Base-by-base conservation (phyloP, 2,329 filamentous ascomycete species). In the Emmonsia crescens region DNA sequence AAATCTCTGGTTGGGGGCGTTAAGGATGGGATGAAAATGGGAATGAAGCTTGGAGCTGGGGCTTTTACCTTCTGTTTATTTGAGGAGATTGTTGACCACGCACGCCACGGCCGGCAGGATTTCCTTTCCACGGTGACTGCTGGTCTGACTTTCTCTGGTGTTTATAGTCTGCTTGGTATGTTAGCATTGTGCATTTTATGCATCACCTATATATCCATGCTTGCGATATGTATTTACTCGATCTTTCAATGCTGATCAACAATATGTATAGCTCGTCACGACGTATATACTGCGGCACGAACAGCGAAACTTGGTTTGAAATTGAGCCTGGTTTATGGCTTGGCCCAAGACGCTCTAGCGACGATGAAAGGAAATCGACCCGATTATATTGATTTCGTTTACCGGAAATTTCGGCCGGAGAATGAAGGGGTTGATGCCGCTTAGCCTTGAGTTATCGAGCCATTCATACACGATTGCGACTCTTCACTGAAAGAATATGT, bases 81-180 rank as follows among this genome's bases (percentile, higher is more conserved):
- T 57, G 94, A 97, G 77, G 89, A 93, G 74, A 86, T 89, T 61
- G 86, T 96, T 58, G 92, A 96, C 76, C 80, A 86, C 79, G 80
- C 75, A 31, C 72, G 75, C 24, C 73, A 78, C 57, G 80, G 80
- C 29, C 77, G 79, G 61, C 84, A 85, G 72, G 93, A 97, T 74
- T 86, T 91, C 69, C 72, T 90, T 68, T 93, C 88, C 66, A 96
- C 89, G 0, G 84, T 91, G 5, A 81, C 92, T 62, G 91, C 94
- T 31, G 92, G 89, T 55, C 78, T 96, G 73, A 88, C 89, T 0
- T 87, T 94, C 42, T 90, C 92, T 0, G 93, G 93, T 1, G 81
- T 86, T 9, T 96, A 96, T 79, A 96, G 91, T 72, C 78, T 91
- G 62, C 88, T 89, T 84, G 89, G 91, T 92, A 81, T 72, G 87